Percentiles rank a stretch among this genome's conserved stretches.
Evolutionary conservation across 495 filamentous ascomycete species (phyloP).

Genomic region (Penicillium diatomitis): DNA sequence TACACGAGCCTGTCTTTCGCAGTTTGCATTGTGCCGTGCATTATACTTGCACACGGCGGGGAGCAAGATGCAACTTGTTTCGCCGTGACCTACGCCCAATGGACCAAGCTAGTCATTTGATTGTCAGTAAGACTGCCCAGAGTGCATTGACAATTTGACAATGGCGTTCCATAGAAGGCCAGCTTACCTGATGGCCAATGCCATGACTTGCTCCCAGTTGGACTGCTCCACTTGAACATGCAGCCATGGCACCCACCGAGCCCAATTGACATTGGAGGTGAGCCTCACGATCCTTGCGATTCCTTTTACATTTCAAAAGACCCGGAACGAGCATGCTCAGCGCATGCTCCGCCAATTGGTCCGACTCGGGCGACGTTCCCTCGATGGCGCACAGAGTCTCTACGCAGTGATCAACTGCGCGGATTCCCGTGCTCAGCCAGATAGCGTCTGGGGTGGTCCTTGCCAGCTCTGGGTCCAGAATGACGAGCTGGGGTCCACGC

Average conservation of each 20-base stretch:
- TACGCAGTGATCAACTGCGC: conserved; percentile 57
- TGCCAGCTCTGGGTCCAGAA: conserved; percentile 49
- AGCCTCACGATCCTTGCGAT: conserved; percentile 36
- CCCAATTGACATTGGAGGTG: conserved; percentile 46
- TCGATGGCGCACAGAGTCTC: conserved; percentile 44
- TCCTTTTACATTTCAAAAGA: conserved; percentile 39
- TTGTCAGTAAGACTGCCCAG: not conserved
- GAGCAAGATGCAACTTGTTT: conserved; percentile 57
- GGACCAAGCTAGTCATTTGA: conserved; percentile 39
- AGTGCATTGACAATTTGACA: not conserved
- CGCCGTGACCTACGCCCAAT: conserved; percentile 54
- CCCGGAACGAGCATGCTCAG: conserved; percentile 42
- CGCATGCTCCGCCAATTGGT: conserved; percentile 32
- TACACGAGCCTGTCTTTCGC: conserved; percentile 36
- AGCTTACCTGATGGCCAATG: conserved; percentile 52
- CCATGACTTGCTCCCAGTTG: conserved; percentile 53
- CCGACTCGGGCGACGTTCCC: conserved; percentile 28
- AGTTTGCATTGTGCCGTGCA: conserved; percentile 37
- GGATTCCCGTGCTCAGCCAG: conserved; percentile 54
- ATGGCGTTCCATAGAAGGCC: not conserved
- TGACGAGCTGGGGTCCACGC: conserved; percentile 43
- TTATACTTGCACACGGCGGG: conserved; percentile 55
- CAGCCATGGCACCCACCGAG: conserved; percentile 46
- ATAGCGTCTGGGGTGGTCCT: conserved; percentile 46
- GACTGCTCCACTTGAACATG: conserved; percentile 33